Percentiles rank a stretch among this genome's conserved stretches.
Conservation (phyloP, 129 eudicot genomes). For the Arctium minus region DNA sequence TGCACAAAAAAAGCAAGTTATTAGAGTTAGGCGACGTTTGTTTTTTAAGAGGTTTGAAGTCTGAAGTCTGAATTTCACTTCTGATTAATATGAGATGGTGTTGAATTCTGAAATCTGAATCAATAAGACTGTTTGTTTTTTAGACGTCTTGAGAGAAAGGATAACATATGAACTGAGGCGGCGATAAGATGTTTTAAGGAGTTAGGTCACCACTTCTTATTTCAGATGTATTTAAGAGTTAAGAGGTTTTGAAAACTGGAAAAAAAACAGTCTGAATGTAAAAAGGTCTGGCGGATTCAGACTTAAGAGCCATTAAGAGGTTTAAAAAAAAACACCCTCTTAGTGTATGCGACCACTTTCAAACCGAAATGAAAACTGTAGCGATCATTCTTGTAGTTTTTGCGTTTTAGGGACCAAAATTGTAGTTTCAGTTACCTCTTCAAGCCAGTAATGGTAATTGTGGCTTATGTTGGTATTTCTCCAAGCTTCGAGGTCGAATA, state of each 20-base stretch:
- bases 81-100: too few relatives aligned
- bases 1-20: constrained; percentile 30
- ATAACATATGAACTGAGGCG: too few relatives aligned
- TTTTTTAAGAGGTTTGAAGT: not conserved
- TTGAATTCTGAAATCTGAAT: too few relatives aligned
- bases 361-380: not conserved
- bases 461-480: constrained; percentile 77
- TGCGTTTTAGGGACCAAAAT: not conserved
- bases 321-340: too few relatives aligned
- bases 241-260: too few relatives aligned
- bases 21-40: not conserved
- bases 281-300: not conserved
- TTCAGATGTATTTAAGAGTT: too few relatives aligned
- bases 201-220: too few relatives aligned
- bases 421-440: constrained; percentile 43
- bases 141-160: too few relatives aligned
- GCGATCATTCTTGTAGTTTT: not conserved
- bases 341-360: not conserved
- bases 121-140: too few relatives aligned
- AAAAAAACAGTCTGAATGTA: too few relatives aligned
- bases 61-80: too few relatives aligned
- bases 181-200: too few relatives aligned
- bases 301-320: not conserved
- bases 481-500: constrained; percentile 89
- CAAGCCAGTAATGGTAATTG: constrained; percentile 81